Conservation (phyloP, 306 rosid genomes). For the Lagenaria siceraria region DNA sequence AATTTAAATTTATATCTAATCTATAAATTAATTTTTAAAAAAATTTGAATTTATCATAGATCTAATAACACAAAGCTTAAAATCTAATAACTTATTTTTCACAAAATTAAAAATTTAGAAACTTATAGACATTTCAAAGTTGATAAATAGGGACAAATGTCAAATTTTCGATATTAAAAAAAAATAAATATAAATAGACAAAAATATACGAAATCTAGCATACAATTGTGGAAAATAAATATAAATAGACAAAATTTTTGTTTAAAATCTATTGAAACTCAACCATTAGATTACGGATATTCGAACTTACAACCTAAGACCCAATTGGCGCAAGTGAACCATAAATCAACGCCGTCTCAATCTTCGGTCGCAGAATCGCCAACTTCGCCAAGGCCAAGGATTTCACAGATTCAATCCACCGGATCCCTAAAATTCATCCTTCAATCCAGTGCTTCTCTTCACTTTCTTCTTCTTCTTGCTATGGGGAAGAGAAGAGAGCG, state of each 20-base stretch:
- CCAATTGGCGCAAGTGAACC: neutral
- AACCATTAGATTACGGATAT: neutral
- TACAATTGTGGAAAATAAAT: too few relatives aligned
- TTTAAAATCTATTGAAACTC: neutral
- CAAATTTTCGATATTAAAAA: too few relatives aligned
- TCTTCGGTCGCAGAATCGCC: neutral
- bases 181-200: too few relatives aligned
- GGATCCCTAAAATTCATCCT: neutral
- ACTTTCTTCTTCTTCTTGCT: neutral
- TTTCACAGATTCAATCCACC: neutral
- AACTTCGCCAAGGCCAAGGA: neutral
- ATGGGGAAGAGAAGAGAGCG: slow-evolving; percentile 99
- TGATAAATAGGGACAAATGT: too few relatives aligned
- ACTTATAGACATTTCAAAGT: too few relatives aligned
- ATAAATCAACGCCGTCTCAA: neutral
- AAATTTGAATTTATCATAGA: too few relatives aligned
- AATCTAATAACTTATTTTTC: too few relatives aligned
- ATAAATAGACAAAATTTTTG: neutral
- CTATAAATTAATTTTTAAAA: too few relatives aligned
- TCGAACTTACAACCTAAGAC: neutral
- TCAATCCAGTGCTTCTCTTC: neutral
- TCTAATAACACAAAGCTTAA: too few relatives aligned
- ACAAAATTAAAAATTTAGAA: too few relatives aligned
- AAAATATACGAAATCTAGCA: too few relatives aligned
- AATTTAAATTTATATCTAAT: too few relatives aligned